Base-by-base conservation (phyloP, 169 alveolate genomes). In the Plasmodium cynomolgi region DNA sequence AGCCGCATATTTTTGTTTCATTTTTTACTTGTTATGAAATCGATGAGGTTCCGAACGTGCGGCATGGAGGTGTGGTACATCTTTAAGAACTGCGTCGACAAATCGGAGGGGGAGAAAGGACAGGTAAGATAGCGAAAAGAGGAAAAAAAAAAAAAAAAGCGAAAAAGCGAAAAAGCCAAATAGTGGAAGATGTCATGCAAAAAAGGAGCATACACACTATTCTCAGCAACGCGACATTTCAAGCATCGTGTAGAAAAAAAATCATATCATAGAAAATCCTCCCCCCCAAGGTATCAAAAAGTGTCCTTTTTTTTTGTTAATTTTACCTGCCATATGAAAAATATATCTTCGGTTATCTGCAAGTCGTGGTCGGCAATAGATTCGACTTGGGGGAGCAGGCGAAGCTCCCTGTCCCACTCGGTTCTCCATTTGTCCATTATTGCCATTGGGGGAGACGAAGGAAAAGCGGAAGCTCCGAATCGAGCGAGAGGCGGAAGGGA, bases 391-490 rank as follows among this genome's bases (percentile, higher is more conserved):
- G 95, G 95, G 58, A 81, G 37, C 37, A 47, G 77, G 33, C 95
- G 95, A 41, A 91, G 95, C 68, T 91, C 95, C 7, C 17, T 71
- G 92, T 91, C 92, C 95, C 95, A 91, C 47, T 91, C 95, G 56
- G 26, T 47, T 91, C 80, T 50, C 95, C 95, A 91, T 29, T 41
- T 81, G 37, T 58, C 71, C 29, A 41, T 81, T 34, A 34, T 34
- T n/a, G 58, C 39, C 95, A 91, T 91, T 72, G 34, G 83, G 62
- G 17, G 31, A 75, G 29, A 15, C 26, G 29, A n/a, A 33, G 82
- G 41, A 13, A 23, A 71, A 7, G 44, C 44, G 29, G 72, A 58
- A 58, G 23, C 33, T 9, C 26, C 31, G 74, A 58, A 58, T 58
- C 6, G 74, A 23, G 74, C 31, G 8, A 58, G 31, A 13, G 9